phyloP scores from a whole-genome alignment of 75 land plant species.

The Gnetum montanum region DNA sequence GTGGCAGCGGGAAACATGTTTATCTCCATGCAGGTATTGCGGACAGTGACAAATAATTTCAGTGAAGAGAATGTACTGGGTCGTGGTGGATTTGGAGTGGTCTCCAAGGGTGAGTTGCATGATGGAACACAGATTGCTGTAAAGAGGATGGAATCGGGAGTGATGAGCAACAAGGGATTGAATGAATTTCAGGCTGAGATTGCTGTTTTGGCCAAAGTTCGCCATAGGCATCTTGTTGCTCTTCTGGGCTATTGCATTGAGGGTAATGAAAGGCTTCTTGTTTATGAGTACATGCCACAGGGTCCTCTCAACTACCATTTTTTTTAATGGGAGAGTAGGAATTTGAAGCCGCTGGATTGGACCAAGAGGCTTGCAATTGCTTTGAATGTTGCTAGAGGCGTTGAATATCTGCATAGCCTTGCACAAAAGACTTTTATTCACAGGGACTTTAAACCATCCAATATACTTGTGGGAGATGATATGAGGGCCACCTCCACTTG shows the following conservation, averaged over 20 bases:
- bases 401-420: slow-evolving; percentile 68
- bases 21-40: slow-evolving; percentile 69
- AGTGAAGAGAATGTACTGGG: slow-evolving; percentile 54
- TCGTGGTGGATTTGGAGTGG: slow-evolving; percentile 66
- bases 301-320: slow-evolving; percentile 57
- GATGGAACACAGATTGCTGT: slow-evolving; percentile 76
- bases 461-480: slow-evolving; percentile 74
- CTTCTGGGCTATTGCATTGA: slow-evolving; percentile 74
- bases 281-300: slow-evolving; percentile 76
- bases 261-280: slow-evolving; percentile 65
- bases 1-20: slow-evolving; percentile 62
- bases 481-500: slow-evolving; percentile 68
- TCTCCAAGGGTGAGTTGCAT: slow-evolving; percentile 61
- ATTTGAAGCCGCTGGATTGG: slow-evolving; percentile 47
- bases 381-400: slow-evolving; percentile 62
- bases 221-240: slow-evolving; percentile 54
- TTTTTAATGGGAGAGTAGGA: slow-evolving; percentile 39
- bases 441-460: slow-evolving; percentile 73
- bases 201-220: slow-evolving; percentile 60
- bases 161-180: slow-evolving; percentile 41
- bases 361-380: slow-evolving; percentile 52
- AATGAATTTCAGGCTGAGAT: slow-evolving; percentile 65
- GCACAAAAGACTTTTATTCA: slow-evolving; percentile 82
- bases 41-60: slow-evolving; percentile 58
- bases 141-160: slow-evolving; percentile 61